Evolutionary conservation across 2,329 filamentous ascomycete species (phyloP).

Genomic region (Microcyclosporella mali): DNA sequence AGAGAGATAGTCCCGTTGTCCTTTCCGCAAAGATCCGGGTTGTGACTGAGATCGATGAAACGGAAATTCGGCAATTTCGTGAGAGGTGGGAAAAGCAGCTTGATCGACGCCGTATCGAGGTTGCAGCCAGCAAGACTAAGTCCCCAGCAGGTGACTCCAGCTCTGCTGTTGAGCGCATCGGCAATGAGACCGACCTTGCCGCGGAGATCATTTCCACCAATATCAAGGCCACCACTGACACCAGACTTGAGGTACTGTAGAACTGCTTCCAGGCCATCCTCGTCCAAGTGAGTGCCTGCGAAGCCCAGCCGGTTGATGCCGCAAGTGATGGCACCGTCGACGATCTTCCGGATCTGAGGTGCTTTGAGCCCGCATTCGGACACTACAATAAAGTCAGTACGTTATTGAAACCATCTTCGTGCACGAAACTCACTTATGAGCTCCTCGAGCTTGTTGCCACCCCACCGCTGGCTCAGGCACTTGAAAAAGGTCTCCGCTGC

Average conservation of each 20-base stretch:
- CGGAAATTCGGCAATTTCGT: slow-evolving; percentile 65
- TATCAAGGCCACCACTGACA: slow-evolving; percentile 78
- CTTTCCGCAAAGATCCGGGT: slow-evolving; percentile 63
- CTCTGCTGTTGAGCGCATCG: slow-evolving; percentile 43
- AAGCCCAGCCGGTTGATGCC: slow-evolving; percentile 74
- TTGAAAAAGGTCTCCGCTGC: slow-evolving; percentile 63
- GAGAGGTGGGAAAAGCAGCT: slow-evolving; percentile 67
- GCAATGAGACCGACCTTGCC: slow-evolving; percentile 43
- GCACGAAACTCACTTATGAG: slow-evolving; percentile 46
- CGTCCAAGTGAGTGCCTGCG: slow-evolving; percentile 72
- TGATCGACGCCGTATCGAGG: slow-evolving; percentile 65
- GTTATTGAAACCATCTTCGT: no score
- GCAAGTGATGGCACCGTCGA: slow-evolving; percentile 76
- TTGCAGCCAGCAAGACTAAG: slow-evolving; percentile 83
- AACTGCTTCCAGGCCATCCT: slow-evolving; percentile 68
- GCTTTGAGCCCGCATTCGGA: slow-evolving; percentile 69
- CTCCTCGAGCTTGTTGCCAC: slow-evolving; percentile 70
- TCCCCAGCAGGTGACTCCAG: slow-evolving; percentile 60
- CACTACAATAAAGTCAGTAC: slow-evolving; percentile 36
- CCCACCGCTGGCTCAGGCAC: slow-evolving; percentile 69
- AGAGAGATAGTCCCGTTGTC: slow-evolving; percentile 38
- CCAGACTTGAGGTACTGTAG: slow-evolving; percentile 68
- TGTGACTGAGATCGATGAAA: slow-evolving; percentile 90
- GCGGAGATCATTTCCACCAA: slow-evolving; percentile 73
- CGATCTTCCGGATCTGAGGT: slow-evolving; percentile 64